These are phyloP conservation scores for Poronia punctata DNA, from an alignment of 495 filamentous ascomycete species.

Conservation along the genomic window DNA sequence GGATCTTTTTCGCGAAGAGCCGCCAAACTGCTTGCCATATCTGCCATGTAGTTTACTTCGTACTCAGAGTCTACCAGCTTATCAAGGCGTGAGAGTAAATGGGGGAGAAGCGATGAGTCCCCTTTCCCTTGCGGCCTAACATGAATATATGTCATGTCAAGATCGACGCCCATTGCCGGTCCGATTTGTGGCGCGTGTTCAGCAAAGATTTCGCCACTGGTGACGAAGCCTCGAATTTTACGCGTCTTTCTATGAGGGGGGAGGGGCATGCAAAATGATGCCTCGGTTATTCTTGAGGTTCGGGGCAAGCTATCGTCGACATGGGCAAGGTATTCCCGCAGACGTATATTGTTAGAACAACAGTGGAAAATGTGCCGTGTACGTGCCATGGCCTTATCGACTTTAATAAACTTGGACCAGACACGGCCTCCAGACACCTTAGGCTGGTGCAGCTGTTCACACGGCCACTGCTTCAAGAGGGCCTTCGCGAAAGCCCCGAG, in stretches of 20 bases:
- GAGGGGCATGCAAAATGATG: background rate
- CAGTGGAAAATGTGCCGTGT: conserved; percentile 20
- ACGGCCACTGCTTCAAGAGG: conserved; percentile 27
- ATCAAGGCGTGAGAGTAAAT: conserved; percentile 20
- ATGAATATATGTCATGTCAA: background rate
- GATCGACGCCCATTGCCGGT: background rate
- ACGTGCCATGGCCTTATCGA: conserved; percentile 14
- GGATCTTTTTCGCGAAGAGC: conserved; percentile 1
- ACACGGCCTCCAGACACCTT: background rate
- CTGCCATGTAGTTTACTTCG: conserved; percentile 32
- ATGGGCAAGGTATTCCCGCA: conserved; percentile 7
- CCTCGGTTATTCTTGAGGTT: background rate
- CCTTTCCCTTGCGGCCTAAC: background rate
- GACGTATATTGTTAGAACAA: conserved; percentile 29
- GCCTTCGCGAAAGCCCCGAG: conserved; percentile 8
- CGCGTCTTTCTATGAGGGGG: background rate
- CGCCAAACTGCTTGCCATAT: conserved; percentile 8
- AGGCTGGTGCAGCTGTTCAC: conserved; percentile 1
- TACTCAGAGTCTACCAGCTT: conserved; percentile 25
- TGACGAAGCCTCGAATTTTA: conserved; percentile 1
- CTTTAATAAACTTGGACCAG: conserved; percentile 6
- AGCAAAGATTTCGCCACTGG: conserved; percentile 7
- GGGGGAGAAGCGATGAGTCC: background rate
- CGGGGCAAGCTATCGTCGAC: conserved; percentile 2
- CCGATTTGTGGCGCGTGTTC: conserved; percentile 6